Evolutionary conservation across 2,329 filamentous ascomycete species (phyloP).

Genomic region (Emergomyces orientalis): DNA sequence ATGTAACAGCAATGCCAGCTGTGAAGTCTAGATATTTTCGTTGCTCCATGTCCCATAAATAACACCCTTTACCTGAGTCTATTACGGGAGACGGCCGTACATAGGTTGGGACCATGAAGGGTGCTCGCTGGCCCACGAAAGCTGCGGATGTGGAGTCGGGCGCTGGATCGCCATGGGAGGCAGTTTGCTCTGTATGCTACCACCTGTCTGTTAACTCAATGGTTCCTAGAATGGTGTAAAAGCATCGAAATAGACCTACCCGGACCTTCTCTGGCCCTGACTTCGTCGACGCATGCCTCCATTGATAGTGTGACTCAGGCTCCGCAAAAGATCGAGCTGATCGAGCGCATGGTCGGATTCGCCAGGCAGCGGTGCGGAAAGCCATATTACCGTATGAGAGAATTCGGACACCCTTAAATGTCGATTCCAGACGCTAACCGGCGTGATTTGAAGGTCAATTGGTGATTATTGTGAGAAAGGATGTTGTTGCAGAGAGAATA

Average conservation of each 20-base stretch:
- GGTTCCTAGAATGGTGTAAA: neutral
- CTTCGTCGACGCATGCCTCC: neutral
- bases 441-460: neutral
- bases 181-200: constrained; percentile 37
- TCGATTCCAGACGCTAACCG: neutral
- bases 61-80: constrained; percentile 74
- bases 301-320: constrained; percentile 8
- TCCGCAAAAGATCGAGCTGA: neutral
- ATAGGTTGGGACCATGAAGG: constrained; percentile 95
- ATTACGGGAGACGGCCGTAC: constrained; percentile 84
- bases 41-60: constrained; percentile 84
- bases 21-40: constrained; percentile 89
- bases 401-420: neutral
- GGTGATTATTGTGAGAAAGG: neutral
- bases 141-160: constrained; percentile 64
- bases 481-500: neutral
- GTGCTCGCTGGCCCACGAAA: constrained; percentile 64
- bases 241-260: neutral
- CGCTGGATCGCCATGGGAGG: constrained; percentile 64
- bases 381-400: neutral
- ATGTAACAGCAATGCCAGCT: constrained; percentile 89
- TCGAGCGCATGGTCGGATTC: neutral
- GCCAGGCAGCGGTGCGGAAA: neutral
- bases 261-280: neutral
- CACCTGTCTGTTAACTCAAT: constrained; percentile 6